Conservation (phyloP, 2,329 filamentous ascomycete species). For the Ceratocystis harringtonii region DNA sequence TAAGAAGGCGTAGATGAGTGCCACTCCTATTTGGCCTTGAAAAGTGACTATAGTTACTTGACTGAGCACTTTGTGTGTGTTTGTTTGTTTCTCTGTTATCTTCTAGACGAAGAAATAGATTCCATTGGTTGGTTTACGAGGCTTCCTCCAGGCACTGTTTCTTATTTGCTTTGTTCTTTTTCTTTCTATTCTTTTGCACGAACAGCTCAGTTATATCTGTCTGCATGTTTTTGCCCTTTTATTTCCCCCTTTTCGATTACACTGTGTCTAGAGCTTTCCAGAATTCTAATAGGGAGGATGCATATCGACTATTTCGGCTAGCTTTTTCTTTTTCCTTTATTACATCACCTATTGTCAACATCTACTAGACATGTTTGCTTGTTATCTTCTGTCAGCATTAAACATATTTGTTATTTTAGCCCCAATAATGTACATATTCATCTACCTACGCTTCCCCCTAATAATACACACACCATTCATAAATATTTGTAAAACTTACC, state of each 20-base stretch:
- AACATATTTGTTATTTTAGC: too few relatives aligned
- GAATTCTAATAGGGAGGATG: neutral
- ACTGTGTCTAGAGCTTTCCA: neutral
- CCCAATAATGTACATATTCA: too few relatives aligned
- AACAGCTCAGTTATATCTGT: too few relatives aligned
- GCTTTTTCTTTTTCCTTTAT: neutral
- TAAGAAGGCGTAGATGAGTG: neutral
- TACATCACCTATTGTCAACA: neutral
- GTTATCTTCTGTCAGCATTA: too few relatives aligned
- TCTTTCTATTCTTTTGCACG: neutral
- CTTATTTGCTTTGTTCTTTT: neutral
- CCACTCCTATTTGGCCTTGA: too few relatives aligned
- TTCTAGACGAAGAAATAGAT: conserved; percentile 1
- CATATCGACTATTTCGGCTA: too few relatives aligned
- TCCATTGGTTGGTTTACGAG: conserved; percentile 1
- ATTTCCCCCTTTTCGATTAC: neutral
- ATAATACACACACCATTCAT: too few relatives aligned
- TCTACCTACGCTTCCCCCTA: too few relatives aligned
- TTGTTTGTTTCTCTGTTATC: neutral
- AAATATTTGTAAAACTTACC: too few relatives aligned
- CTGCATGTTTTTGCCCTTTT: too few relatives aligned
- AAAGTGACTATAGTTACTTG: neutral
- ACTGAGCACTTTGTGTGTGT: neutral
- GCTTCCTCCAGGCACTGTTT: neutral
- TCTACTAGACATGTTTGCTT: neutral